Evolutionary conservation across 495 filamentous ascomycete genomes (phyloP).

Genomic region (Podospora australis): DNA sequence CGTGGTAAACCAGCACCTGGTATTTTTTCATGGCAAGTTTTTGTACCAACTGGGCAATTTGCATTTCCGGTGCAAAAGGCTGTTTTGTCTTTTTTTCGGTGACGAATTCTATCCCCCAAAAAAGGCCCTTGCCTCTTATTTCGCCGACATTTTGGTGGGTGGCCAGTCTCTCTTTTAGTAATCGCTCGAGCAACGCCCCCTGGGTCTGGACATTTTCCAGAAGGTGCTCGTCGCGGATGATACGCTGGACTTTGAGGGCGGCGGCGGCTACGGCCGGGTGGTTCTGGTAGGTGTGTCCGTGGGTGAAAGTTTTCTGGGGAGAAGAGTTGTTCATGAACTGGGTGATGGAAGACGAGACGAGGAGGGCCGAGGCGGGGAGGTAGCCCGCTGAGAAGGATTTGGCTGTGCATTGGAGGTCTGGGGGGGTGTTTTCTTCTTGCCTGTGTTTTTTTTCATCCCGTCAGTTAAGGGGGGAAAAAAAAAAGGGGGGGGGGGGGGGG

Average conservation of each 20-base stretch:
- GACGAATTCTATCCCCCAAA: conserved; percentile 57
- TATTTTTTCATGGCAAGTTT: conserved; percentile 42
- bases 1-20: conserved; percentile 61
- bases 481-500: background rate
- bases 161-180: conserved; percentile 36
- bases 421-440: conserved; percentile 39
- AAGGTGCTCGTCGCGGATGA: conserved; percentile 45
- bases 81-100: conserved; percentile 44
- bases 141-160: conserved; percentile 53
- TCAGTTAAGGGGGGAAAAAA: background rate
- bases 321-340: conserved; percentile 54
- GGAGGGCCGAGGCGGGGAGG: conserved; percentile 19
- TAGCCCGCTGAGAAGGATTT: conserved; percentile 58
- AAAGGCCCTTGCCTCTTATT: conserved; percentile 56
- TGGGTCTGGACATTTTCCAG: conserved; percentile 41
- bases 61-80: conserved; percentile 36
- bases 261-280: conserved; percentile 53
- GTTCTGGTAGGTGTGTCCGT: conserved; percentile 56
- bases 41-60: conserved; percentile 43
- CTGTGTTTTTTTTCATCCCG: no score
- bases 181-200: conserved; percentile 41
- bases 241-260: conserved; percentile 48
- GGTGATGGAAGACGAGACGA: conserved; percentile 11
- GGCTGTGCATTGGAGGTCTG: conserved; percentile 60
- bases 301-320: conserved; percentile 45